Evolutionary conservation across 2,329 filamentous ascomycete species (phyloP), one percentile per base, ranked within the genome.

Genomic region (Gyromitra esculenta): DNA sequence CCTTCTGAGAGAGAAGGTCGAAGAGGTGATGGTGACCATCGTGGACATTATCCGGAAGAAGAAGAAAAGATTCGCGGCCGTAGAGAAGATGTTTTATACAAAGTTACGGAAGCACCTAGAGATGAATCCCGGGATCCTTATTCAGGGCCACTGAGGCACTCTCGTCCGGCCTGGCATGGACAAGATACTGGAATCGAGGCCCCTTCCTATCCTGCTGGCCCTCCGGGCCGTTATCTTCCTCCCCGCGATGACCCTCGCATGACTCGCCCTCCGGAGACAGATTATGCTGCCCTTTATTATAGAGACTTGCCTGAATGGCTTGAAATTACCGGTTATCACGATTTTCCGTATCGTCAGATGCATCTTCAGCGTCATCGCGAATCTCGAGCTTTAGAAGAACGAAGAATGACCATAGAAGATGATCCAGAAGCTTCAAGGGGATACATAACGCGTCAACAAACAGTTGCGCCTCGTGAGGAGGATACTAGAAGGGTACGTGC

Each of bases 261-360:
- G 63, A 62, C 70, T 65, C 76, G 73, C 62, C 74, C 71, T 41
- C 74, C 78, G 35, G 78, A 80, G 69, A 70, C 79, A 31, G 79
- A 80, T 57, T 79, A 80, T 75, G 78, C 77, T 60, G 69, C 76
- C 41, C 70, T 77, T 52, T 79, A 80, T 75, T 80, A 79, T 57
- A 78, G 74, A 63, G 79, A 80, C 56, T 67, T 80, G 50, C 65
- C 78, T 31, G 79, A 80, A 76, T 80, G 79, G 79, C 77, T 80
- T 74, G 79, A 80, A 71, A 76, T 80, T 52, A 80, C 79, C 25
- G 78, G 79, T 15, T 80, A 79, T 45, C 78, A 80, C 65, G 79
- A 80, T 54, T 74, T 78, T 62, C 57, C 74, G 13, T 79, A 79
- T 68, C 76, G 79, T 62, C 78, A 80, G 21, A 75, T 76, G 71